Evolutionary conservation across 495 filamentous ascomycete species (phyloP).

Genomic region (Lentithecium fluviatile): DNA sequence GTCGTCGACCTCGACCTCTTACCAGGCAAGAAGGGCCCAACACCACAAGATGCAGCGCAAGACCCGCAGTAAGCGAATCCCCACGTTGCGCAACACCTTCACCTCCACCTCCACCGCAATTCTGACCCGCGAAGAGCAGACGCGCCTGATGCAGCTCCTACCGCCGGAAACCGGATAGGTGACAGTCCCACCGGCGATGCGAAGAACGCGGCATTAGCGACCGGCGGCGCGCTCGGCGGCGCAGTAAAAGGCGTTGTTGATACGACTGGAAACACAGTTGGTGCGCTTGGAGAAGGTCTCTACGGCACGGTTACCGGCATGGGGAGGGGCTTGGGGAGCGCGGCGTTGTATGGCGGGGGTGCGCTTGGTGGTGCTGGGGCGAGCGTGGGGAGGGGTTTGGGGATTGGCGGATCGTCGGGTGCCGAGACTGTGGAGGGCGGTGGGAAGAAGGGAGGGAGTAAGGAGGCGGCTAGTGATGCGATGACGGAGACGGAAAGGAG

Average conservation of each 20-base stretch:
- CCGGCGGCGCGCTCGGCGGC: constrained; percentile 12
- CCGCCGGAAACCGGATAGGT: too few species aligned
- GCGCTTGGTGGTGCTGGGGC: constrained; percentile 4
- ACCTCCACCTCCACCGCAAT: too few species aligned
- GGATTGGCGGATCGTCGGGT: background rate
- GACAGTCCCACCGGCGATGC: constrained; percentile 10
- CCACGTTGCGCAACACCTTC: too few species aligned
- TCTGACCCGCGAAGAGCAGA: too few species aligned
- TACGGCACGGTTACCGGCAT: constrained; percentile 4
- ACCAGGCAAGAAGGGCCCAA: constrained; percentile 14
- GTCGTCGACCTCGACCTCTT: constrained; percentile 19
- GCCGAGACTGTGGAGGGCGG: background rate
- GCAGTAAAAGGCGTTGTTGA: constrained; percentile 17
- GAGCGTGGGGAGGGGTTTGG: constrained; percentile 1
- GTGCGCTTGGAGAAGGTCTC: constrained; percentile 19
- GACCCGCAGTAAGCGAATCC: too few species aligned
- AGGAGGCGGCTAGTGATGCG: background rate
- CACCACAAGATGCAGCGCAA: too few species aligned
- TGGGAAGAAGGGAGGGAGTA: too few species aligned
- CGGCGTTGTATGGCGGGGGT: constrained; percentile 5
- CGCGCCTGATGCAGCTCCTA: too few species aligned
- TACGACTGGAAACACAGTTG: constrained; percentile 20
- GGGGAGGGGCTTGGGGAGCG: constrained; percentile 11
- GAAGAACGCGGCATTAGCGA: constrained; percentile 1
- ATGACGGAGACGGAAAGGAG: background rate